A percentile compares a stretch with the other conserved stretches of the same genome.
phyloP scores from a whole-genome alignment of 768 basidiomycete species.

The Baorangia bicolor region DNA sequence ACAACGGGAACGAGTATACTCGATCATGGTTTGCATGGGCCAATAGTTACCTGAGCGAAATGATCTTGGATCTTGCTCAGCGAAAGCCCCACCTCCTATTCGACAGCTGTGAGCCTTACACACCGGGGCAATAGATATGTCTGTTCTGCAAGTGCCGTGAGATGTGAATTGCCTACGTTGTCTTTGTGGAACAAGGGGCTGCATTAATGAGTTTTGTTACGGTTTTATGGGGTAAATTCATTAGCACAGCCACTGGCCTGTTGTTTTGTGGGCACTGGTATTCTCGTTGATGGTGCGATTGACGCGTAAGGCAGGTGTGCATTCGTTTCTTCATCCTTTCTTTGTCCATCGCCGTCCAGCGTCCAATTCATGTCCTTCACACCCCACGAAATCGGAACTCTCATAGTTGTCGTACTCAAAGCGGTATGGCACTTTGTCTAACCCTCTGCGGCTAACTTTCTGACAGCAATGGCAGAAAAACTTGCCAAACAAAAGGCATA shows the following conservation, averaged over 20 bases:
- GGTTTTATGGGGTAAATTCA: neutral
- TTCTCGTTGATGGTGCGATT: constrained; percentile 18
- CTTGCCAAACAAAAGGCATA: constrained; percentile 87
- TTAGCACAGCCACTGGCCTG: constrained; percentile 22
- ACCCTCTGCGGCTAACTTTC: constrained; percentile 6
- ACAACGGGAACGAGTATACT: constrained; percentile 55
- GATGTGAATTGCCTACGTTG: neutral
- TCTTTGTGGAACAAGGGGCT: neutral
- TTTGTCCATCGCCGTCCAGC: constrained; percentile 1
- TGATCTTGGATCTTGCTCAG: constrained; percentile 73
- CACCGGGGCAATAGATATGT: constrained; percentile 41
- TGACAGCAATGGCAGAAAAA: constrained; percentile 58
- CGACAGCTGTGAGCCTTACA: constrained; percentile 53
- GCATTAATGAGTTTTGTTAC: neutral
- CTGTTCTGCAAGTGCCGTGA: neutral
- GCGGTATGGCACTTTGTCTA: constrained; percentile 60
- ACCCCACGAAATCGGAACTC: constrained; percentile 82
- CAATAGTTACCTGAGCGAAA: constrained; percentile 81
- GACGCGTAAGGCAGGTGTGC: constrained; percentile 18
- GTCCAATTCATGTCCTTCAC: constrained; percentile 50
- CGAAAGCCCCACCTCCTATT: constrained; percentile 72
- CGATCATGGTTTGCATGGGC: constrained; percentile 83
- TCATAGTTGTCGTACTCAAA: constrained; percentile 91
- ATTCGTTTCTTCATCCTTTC: constrained; percentile 2
- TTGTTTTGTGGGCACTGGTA: constrained; percentile 4